Conservation (phyloP, 257 asterid genomes). For the Coffea eugenioides region DNA sequence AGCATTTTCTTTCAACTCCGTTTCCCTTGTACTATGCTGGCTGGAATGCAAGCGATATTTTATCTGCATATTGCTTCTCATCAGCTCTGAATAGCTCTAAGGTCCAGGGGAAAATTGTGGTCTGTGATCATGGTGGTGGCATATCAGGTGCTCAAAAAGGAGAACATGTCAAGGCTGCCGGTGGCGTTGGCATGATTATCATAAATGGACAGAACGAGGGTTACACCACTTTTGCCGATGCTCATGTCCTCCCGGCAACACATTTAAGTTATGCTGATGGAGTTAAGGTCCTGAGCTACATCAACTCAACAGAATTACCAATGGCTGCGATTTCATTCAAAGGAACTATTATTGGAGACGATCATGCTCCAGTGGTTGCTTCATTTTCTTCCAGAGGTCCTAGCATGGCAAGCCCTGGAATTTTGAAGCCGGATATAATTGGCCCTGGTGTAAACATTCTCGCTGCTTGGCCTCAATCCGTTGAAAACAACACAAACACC, state of each 20-base stretch:
- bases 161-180: slow-evolving; percentile 8
- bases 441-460: slow-evolving; percentile 24
- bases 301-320: slow-evolving; percentile 1
- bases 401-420: background rate
- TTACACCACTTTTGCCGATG: background rate
- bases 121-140: background rate
- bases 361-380: slow-evolving; percentile 12
- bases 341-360: slow-evolving; percentile 15
- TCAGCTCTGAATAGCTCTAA: background rate
- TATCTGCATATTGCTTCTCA: background rate
- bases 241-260: slow-evolving; percentile 6
- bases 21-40: background rate
- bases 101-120: slow-evolving; percentile 17
- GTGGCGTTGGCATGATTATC: slow-evolving; percentile 21
- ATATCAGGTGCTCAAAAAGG: background rate
- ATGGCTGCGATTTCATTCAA: background rate
- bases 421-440: slow-evolving; percentile 19
- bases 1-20: background rate
- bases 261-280: slow-evolving; percentile 3
- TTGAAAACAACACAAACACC: background rate
- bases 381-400: slow-evolving; percentile 26
- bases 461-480: slow-evolving; percentile 18
- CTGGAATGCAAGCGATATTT: too few species aligned
- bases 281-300: background rate
- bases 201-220: background rate